Conservation (phyloP, 192 early-diverging fungal genomes). For the Podila epigama region DNA sequence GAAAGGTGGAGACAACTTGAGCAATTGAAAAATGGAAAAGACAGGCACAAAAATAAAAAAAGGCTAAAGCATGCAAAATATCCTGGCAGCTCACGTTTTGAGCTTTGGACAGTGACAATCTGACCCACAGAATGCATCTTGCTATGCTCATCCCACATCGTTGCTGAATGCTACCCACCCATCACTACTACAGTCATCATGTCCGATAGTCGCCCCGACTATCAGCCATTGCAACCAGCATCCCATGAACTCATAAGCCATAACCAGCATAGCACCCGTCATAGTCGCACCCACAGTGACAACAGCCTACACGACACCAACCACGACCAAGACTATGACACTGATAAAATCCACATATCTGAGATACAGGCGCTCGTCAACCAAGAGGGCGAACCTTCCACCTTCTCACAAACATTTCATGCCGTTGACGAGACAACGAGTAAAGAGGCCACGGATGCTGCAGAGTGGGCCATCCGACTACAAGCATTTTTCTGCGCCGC, state of each 20-base stretch:
- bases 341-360: constrained; percentile 8
- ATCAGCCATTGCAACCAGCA: constrained; percentile 20
- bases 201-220: constrained; percentile 37
- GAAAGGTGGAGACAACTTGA: too few species aligned
- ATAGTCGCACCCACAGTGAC: not conserved
- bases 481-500: constrained; percentile 47
- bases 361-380: constrained; percentile 31
- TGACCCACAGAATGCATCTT: not conserved
- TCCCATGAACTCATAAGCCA: not conserved
- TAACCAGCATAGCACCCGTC: not conserved
- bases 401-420: not conserved
- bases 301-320: not conserved
- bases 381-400: constrained; percentile 10
- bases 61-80: too few species aligned
- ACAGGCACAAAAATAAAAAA: too few species aligned
- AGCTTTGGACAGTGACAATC: too few species aligned
- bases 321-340: constrained; percentile 12
- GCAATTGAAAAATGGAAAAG: too few species aligned
- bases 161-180: not conserved
- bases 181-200: constrained; percentile 2
- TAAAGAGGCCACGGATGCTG: constrained; percentile 14
- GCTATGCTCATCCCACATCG: not conserved
- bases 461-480: constrained; percentile 20
- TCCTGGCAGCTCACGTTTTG: too few species aligned
- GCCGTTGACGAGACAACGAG: constrained; percentile 3